These are phyloP conservation scores for Populus davidiana DNA, from an alignment of 345 rosid species.

Conservation along the genomic window DNA sequence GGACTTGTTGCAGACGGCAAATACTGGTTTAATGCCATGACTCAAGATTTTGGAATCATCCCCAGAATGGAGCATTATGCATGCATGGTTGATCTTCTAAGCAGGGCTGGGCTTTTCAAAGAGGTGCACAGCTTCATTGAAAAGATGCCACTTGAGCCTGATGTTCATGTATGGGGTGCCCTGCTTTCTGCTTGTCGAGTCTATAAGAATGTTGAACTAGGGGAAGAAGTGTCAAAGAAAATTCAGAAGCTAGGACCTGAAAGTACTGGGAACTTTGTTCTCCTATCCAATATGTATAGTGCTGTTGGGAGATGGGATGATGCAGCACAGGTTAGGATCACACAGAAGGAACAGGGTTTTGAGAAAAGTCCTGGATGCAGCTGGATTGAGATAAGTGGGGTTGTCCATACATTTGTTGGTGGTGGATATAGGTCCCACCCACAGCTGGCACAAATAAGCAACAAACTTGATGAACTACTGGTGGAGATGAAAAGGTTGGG, in stretches of 20 bases:
- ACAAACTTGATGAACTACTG: conserved; percentile 24
- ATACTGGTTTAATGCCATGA: conserved; percentile 40
- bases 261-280: conserved; percentile 49
- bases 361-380: conserved; percentile 54
- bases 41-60: conserved; percentile 29
- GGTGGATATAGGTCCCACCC: conserved; percentile 41
- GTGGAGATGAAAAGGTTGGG: conserved; percentile 33
- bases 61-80: conserved; percentile 56
- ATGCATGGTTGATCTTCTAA: conserved; percentile 60
- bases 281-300: conserved; percentile 48
- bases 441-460: conserved; percentile 23
- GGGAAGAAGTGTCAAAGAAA: conserved; percentile 46
- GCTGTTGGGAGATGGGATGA: conserved; percentile 56
- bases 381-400: conserved; percentile 39
- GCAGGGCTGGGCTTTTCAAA: conserved; percentile 45
- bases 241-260: conserved; percentile 46
- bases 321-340: conserved; percentile 41
- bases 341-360: conserved; percentile 33
- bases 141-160: conserved; percentile 48
- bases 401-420: conserved; percentile 33
- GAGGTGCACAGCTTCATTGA: conserved; percentile 47
- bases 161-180: conserved; percentile 50
- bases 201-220: conserved; percentile 51
- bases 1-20: conserved; percentile 60
- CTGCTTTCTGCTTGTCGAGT: conserved; percentile 55